Base-by-base conservation (phyloP, 148 eudicot species). In the Euryodendron excelsum region DNA sequence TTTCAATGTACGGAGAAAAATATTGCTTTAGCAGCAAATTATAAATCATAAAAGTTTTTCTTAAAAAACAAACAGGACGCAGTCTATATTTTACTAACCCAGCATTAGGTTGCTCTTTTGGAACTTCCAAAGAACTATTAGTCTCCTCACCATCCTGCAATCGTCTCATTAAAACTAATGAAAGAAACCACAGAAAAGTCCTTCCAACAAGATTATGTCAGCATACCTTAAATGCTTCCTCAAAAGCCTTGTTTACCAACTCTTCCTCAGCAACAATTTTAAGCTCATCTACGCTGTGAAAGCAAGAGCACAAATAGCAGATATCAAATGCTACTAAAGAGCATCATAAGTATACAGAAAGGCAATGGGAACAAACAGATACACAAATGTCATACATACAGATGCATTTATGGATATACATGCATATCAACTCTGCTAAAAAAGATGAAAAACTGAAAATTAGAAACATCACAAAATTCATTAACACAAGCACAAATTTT, bases 241-340 rank as follows among this genome's bases (percentile, higher is more conserved):
- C 88, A 86, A 91, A 86, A 21, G 94, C 97, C 82, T 81, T 86
- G 50, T 79, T 81, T 25, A 92, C 94, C 77, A 94, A 80, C 84
- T 94, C 97, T 60, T 90, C 96, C 74, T 94, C 97, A n/a, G 79
- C 82, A 37, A 89, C 69, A 72, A 94, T 83, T 66, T 86, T 92
- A 79, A 94, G 95, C 53, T 90, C 91, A 75, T 89, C 94, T 79
- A 94, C 94, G 83, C 98, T 92, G 64, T 81, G 20, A 67, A 69
- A 59, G 77, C 21, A 58, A 13, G n/a, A n/a, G n/a, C 58, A 74
- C 34, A 17, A 75, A 59, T 61, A 60, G 28, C 56, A 75, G 36
- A 44, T 62, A 20, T n/a, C 8, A 58, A 55, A 53, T 52, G 76
- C 12, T 36, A 6, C 30, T 2, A n/a, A 37, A 34, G 68, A 44